Evolutionary conservation across 2,329 filamentous ascomycete genomes (phyloP), one percentile per base, ranked within the genome.

Genomic region (Madurella fahalii): DNA sequence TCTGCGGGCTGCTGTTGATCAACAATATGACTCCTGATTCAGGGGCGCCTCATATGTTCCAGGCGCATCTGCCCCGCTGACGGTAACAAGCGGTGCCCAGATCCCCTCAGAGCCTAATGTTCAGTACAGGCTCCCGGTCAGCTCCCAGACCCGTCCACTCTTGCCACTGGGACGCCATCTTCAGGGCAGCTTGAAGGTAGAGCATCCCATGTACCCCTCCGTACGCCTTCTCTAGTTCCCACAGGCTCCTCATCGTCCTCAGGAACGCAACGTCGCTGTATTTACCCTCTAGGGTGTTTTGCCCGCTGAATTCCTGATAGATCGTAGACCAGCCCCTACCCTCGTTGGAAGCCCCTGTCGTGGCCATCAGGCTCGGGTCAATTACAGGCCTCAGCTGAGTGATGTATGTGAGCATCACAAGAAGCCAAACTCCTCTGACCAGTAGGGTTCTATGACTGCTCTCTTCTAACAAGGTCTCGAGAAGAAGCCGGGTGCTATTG

Each of bases 381-480:
- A 64, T 43, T 5, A 58, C 54, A 1, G 64, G 65, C 25, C 65
- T 44, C n/a, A 67, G 57, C 60, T 67, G 65, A 4, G 63, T 65
- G 42, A 66, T 49, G 46, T 65, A 67, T 2, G 54, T 40, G 5
- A 67, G 52, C 1, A 66, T 9, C 4, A 65, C 53, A 15, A 66
- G 49, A 18, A 65, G 52, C 61, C 61, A 65, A 1, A 64, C 53
- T 1, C 63, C 64, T 8, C 63, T 57, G n/a, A 62, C 42, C 8
- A 63, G 32, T 2, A 55, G 43, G 2, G 57, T 17, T 20, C 40
- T 50, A 39, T 62, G 53, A 2, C 30, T 31, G 9, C 44, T 32
- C 9, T 52, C 44, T 4, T 58, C 55, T 0, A 61, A 25, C 47
- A 61, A 58, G 20, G 31, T 47, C 5, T 42, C 41, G 4, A 65